These are phyloP conservation scores for Vanderwaltozyma polyspora DNA, from an alignment of 805 yeast species.

Conservation along the genomic window DNA sequence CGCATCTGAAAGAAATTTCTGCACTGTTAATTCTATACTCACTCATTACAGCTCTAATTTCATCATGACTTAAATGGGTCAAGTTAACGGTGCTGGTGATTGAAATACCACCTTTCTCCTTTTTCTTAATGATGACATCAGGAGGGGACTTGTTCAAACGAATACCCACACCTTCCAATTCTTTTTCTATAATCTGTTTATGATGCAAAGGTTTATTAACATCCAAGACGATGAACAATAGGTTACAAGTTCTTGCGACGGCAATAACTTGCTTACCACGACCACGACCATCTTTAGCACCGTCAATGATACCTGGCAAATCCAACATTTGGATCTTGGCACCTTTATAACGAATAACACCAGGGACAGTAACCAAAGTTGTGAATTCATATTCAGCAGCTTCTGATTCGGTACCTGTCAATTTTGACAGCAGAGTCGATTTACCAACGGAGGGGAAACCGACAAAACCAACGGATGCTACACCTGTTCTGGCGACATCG, in stretches of 20 bases:
- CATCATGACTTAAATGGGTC: slow-evolving; percentile 85
- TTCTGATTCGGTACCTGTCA: slow-evolving; percentile 94
- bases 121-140: slow-evolving; percentile 79
- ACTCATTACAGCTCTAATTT: slow-evolving; percentile 88
- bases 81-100: slow-evolving; percentile 89
- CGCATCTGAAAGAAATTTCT: slow-evolving; percentile 92
- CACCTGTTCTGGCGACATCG: slow-evolving; percentile 98
- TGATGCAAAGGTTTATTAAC: slow-evolving; percentile 94
- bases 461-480: slow-evolving; percentile 92
- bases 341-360: slow-evolving; percentile 90
- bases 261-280: slow-evolving; percentile 96
- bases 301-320: slow-evolving; percentile 83
- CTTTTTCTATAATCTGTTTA: slow-evolving; percentile 87
- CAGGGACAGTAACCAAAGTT: slow-evolving; percentile 94
- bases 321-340: slow-evolving; percentile 95
- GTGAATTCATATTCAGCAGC: slow-evolving; percentile 98
- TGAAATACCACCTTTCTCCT: slow-evolving; percentile 92
- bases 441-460: slow-evolving; percentile 94
- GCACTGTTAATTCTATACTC: slow-evolving; percentile 95
- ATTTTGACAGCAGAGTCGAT: slow-evolving; percentile 70
- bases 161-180: slow-evolving; percentile 94
- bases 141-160: slow-evolving; percentile 89
- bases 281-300: slow-evolving; percentile 87
- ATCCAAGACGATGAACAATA: slow-evolving; percentile 86
- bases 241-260: slow-evolving; percentile 94